Conservation (phyloP, 768 basidiomycete genomes). For the Mycena polygramma region DNA sequence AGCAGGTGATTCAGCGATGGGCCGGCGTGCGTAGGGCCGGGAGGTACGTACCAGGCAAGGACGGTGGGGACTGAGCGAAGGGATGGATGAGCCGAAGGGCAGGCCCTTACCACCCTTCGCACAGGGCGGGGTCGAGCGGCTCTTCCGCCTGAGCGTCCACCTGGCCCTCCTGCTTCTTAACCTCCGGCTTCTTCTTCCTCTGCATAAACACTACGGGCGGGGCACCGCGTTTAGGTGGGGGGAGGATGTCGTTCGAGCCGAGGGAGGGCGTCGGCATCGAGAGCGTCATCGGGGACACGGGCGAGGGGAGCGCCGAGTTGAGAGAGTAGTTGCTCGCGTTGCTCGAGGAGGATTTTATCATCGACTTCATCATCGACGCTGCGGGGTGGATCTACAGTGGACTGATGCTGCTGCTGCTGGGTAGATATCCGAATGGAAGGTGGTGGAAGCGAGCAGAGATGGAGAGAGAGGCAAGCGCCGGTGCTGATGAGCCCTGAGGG, state of each 20-base stretch:
- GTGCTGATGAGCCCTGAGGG: conserved; percentile 13
- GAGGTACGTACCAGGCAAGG: neutral
- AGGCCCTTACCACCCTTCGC: conserved; percentile 31
- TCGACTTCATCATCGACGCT: no score
- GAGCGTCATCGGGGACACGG: conserved; percentile 27
- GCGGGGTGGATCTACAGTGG: neutral
- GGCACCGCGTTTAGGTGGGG: conserved; percentile 35
- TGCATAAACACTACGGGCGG: conserved; percentile 22
- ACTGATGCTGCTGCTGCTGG: neutral
- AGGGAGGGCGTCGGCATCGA: conserved; percentile 35
- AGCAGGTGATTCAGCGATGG: neutral
- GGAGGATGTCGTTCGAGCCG: conserved; percentile 32
- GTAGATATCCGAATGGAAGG: neutral
- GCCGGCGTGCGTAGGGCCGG: neutral
- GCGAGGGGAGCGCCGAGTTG: conserved; percentile 21
- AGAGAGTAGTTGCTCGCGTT: conserved; percentile 22
- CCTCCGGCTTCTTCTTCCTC: neutral
- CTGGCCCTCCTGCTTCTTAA: neutral
- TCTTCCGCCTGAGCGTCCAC: no score
- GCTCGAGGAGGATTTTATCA: neutral
- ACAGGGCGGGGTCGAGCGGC: conserved; percentile 32
- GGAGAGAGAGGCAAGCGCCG: neutral
- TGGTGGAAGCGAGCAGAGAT: neutral
- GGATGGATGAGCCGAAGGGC: no score
- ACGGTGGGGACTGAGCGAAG: no score